A percentile compares a stretch with the other conserved stretches of the same genome.
Evolutionary conservation across 2,329 filamentous ascomycete species (phyloP).

Genomic region (Colletotrichum liriopes): DNA sequence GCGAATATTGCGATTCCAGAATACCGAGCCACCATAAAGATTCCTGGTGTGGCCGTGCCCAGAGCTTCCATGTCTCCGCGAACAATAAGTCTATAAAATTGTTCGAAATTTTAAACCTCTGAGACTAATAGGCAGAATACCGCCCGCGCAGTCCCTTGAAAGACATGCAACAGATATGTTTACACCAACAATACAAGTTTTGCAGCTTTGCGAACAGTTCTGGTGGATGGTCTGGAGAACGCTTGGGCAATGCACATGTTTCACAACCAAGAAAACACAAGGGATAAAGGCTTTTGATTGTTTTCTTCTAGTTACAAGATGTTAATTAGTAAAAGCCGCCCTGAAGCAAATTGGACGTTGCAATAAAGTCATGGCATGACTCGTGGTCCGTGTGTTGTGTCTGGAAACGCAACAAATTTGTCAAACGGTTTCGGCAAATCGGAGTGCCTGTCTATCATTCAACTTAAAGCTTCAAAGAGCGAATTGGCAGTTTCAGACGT

Average conservation of each 20-base stretch:
- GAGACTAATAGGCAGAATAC: background rate
- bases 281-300: background rate
- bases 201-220: background rate
- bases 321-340: background rate
- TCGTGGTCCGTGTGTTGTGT: background rate
- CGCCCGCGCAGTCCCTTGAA: background rate
- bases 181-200: background rate
- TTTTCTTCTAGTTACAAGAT: background rate
- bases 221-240: background rate
- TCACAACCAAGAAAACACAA: background rate
- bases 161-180: background rate
- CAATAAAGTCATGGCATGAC: slow-evolving; percentile 1
- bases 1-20: too few relatives aligned
- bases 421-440: background rate
- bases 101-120: too few relatives aligned
- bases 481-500: background rate
- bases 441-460: background rate
- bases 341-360: background rate
- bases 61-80: too few relatives aligned
- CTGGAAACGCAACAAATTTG: background rate
- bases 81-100: too few relatives aligned
- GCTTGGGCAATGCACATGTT: background rate
- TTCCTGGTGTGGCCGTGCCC: too few relatives aligned
- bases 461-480: background rate
- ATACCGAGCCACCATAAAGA: too few relatives aligned